Evolutionary conservation across 2,329 filamentous ascomycete species (phyloP).

Genomic region (Fusarium pseudocircinatum): DNA sequence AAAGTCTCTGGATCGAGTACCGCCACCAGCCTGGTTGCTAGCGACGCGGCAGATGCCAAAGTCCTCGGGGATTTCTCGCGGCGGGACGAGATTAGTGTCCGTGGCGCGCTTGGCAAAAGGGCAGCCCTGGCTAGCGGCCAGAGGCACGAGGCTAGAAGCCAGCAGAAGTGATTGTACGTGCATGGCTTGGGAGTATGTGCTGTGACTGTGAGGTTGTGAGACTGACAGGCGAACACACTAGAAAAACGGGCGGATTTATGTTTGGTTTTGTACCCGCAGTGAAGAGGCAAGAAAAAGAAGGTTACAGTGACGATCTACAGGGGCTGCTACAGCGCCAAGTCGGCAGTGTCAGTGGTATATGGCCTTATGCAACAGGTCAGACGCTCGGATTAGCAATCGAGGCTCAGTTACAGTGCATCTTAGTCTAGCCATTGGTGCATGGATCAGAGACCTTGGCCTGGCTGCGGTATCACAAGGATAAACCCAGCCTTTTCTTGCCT

Average conservation of each 20-base stretch:
- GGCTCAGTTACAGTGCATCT: neutral
- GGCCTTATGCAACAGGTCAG: conserved; percentile 11
- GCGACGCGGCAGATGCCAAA: conserved; percentile 32
- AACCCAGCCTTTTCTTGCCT: neutral
- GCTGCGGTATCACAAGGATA: conserved; percentile 5
- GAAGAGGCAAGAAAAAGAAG: neutral
- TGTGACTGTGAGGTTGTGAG: neutral
- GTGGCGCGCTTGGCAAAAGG: conserved; percentile 33
- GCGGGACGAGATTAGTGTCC: conserved; percentile 6
- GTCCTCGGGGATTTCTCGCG: conserved; percentile 26
- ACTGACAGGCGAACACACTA: neutral
- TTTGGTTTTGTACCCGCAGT: conserved; percentile 26
- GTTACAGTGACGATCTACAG: conserved; percentile 20
- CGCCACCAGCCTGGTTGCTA: conserved; percentile 65
- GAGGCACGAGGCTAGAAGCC: conserved; percentile 27
- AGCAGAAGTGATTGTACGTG: conserved; percentile 31
- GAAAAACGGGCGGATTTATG: conserved; percentile 1
- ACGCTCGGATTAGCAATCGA: conserved; percentile 22
- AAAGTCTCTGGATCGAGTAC: conserved; percentile 76
- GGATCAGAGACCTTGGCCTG: neutral
- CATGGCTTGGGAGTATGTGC: conserved; percentile 12
- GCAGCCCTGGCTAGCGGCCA: conserved; percentile 26
- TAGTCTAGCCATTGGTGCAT: neutral
- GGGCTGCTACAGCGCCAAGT: conserved; percentile 20
- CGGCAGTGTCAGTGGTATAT: conserved; percentile 16